Conservation (phyloP, 2,329 filamentous ascomycete species). For the Nemania sp. region DNA sequence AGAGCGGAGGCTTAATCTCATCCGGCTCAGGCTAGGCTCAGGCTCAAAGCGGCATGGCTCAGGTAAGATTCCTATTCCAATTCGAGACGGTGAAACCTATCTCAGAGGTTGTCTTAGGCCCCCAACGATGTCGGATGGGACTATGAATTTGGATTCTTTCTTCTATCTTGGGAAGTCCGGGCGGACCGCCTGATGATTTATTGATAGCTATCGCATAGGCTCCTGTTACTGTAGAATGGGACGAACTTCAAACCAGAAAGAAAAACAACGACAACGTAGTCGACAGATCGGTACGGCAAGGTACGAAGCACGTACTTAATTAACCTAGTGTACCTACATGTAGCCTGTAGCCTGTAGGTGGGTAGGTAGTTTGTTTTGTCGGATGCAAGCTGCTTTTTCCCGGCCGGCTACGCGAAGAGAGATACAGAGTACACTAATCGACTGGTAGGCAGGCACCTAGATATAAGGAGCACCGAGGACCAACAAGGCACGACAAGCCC, state of each 20-base stretch:
- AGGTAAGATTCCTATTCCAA: too few species aligned
- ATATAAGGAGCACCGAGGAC: not conserved
- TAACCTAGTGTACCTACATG: too few species aligned
- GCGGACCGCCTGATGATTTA: conserved; percentile 7
- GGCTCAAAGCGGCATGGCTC: too few species aligned
- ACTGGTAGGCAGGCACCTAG: not conserved
- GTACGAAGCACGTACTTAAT: too few species aligned
- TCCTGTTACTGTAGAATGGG: conserved; percentile 1
- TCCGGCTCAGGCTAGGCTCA: too few species aligned
- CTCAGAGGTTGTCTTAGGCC: not conserved
- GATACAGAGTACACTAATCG: not conserved
- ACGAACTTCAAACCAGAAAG: not conserved
- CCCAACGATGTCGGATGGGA: not conserved
- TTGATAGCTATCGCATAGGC: not conserved
- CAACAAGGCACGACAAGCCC: not conserved
- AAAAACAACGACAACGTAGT: too few species aligned
- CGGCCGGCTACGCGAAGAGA: conserved; percentile 9
- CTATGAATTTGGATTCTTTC: conserved; percentile 13
- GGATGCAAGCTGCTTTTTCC: conserved; percentile 20
- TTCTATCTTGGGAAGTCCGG: conserved; percentile 3
- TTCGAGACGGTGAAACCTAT: too few species aligned
- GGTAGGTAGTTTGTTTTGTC: conserved; percentile 9
- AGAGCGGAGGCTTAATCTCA: too few species aligned
- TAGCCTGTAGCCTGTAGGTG: too few species aligned
- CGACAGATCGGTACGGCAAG: not conserved